Conservation (phyloP, 169 alveolate genomes). For the Cryptosporidium tyzzeri region DNA sequence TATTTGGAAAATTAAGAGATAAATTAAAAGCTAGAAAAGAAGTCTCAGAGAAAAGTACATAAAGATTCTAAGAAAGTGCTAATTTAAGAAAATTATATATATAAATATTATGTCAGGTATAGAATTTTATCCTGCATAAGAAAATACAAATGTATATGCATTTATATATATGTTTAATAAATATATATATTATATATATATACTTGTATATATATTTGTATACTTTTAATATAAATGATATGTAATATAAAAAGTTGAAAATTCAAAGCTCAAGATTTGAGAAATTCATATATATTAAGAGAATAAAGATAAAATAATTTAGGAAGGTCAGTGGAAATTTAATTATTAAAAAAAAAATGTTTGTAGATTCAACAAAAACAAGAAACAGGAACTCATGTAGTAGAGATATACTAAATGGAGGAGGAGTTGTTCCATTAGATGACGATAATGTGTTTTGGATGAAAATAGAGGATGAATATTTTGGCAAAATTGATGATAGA, state of each 20-base stretch:
- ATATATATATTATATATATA: no score
- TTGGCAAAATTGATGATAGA: slow-evolving; percentile 39
- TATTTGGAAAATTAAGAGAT: no score
- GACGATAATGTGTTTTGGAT: slow-evolving; percentile 65
- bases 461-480: slow-evolving; percentile 51
- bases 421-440: slow-evolving; percentile 4
- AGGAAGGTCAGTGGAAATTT: background rate
- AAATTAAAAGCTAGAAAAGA: background rate
- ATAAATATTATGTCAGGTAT: background rate
- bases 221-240: background rate
- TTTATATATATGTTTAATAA: background rate
- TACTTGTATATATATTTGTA: background rate
- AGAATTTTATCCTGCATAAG: background rate
- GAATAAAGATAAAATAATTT: background rate
- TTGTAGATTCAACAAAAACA: background rate
- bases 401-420: background rate
- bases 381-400: slow-evolving; percentile 1
- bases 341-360: background rate
- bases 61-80: background rate
- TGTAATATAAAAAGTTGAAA: background rate
- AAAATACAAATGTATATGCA: background rate
- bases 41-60: background rate
- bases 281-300: background rate
- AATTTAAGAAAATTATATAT: no score
- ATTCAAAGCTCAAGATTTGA: background rate